A percentile compares a stretch with the other conserved stretches of the same genome.
Conservation (phyloP, 306 rosid genomes). For the Acacia melanoxylon region DNA sequence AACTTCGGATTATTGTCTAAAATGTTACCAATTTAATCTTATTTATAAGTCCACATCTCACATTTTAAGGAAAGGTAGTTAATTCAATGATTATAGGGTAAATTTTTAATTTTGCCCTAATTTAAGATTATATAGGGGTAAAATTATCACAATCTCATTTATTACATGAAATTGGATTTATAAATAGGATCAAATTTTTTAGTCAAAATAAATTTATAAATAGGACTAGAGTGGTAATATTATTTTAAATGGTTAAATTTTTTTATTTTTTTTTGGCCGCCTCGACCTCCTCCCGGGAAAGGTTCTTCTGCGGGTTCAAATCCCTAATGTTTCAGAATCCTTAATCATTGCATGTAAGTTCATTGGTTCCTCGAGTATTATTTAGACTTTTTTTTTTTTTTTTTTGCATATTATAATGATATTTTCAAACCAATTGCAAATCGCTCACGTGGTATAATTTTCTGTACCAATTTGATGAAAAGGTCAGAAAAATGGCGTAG, state of each 20-base stretch:
- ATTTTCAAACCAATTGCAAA: neutral
- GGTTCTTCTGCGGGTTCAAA: neutral
- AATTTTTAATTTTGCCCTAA: no score
- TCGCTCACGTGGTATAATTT: neutral
- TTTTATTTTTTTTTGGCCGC: neutral
- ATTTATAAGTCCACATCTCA: no score
- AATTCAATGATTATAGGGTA: no score
- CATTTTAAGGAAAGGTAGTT: no score
- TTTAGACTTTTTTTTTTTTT: neutral
- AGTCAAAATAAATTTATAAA: no score
- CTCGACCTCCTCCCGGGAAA: neutral
- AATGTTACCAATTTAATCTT: no score
- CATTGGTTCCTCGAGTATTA: neutral
- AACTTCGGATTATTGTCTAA: slow-evolving; percentile 21
- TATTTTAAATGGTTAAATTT: neutral
- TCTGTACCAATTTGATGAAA: neutral
- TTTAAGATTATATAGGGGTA: no score
- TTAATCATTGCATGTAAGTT: neutral
- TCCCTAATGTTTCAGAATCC: neutral
- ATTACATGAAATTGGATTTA: no score
- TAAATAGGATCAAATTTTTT: no score
- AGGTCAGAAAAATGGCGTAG: neutral
- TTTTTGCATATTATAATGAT: neutral
- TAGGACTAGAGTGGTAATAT: no score
- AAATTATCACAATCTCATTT: no score